phyloP scores from a whole-genome alignment of 345 rosid species.

The Zanthoxylum bungeanum region DNA sequence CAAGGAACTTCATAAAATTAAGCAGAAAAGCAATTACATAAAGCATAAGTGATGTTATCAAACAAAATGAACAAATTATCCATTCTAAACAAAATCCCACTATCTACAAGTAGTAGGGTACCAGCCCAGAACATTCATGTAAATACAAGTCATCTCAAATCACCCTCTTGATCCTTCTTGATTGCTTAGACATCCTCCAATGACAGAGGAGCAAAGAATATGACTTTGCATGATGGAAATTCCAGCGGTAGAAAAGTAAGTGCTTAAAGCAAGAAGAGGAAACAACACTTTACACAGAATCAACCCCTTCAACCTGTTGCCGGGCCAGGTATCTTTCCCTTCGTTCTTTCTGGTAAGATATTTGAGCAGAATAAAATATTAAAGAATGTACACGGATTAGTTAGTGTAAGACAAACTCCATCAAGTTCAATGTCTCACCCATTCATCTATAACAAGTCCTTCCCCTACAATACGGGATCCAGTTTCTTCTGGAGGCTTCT shows the following conservation, averaged over 20 bases:
- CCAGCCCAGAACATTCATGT: constrained; percentile 2
- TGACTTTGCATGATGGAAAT: constrained; percentile 13
- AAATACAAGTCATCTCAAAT: constrained; percentile 18
- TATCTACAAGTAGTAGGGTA: constrained; percentile 17
- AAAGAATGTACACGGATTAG: background rate
- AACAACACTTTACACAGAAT: constrained; percentile 31
- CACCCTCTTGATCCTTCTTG: background rate
- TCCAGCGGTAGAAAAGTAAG: constrained; percentile 7
- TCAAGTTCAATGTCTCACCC: constrained; percentile 38
- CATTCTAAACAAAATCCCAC: constrained; percentile 15
- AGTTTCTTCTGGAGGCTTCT: constrained; percentile 57
- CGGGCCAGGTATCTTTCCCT: constrained; percentile 70
- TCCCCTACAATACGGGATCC: constrained; percentile 46
- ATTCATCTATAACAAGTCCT: constrained; percentile 78
- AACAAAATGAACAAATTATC: constrained; percentile 14
- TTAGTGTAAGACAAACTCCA: background rate
- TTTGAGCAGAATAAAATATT: background rate
- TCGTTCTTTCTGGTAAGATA: constrained; percentile 54
- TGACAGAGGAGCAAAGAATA: constrained; percentile 4
- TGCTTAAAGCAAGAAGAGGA: constrained; percentile 5
- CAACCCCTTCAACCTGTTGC: constrained; percentile 55
- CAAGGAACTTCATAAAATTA: background rate
- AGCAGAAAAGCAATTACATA: background rate
- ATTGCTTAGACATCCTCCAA: background rate
- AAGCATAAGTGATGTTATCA: background rate